phyloP scores from a whole-genome alignment of 208 protist genomes.

The Trichomonas gallinae region DNA sequence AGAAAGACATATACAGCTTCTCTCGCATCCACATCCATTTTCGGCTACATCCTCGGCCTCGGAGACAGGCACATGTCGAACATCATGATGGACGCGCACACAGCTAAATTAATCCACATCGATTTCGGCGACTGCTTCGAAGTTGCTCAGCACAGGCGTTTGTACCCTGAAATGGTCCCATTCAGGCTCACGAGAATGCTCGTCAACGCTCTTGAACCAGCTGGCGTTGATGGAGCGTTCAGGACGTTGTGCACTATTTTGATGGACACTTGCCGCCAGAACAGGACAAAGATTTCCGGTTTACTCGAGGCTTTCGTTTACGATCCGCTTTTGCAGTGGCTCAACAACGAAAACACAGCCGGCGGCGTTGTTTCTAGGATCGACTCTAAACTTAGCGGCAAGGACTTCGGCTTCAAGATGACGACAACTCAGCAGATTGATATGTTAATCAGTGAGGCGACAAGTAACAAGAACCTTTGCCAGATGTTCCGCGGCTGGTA shows the following conservation, averaged over 20 bases:
- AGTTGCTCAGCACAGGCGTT: not conserved
- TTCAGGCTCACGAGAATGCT: constrained; percentile 21
- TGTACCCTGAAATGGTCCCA: not conserved
- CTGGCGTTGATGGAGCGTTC: not conserved
- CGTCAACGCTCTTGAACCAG: not conserved
- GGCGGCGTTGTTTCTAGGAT: not conserved
- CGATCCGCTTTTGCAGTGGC: constrained; percentile 57
- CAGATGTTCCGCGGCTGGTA: constrained; percentile 6
- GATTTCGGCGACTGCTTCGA: constrained; percentile 18
- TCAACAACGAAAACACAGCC: not conserved
- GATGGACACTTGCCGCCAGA: not conserved
- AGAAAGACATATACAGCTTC: not conserved
- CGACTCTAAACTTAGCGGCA: not conserved
- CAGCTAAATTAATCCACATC: not conserved
- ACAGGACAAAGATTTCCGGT: not conserved
- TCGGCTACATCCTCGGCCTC: not conserved
- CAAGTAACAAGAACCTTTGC: not conserved
- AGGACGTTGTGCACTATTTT: not conserved
- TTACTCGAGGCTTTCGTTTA: constrained; percentile 13
- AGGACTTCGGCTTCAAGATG: not conserved
- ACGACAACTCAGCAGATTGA: not conserved
- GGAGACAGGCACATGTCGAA: constrained; percentile 10
- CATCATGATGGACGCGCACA: not conserved
- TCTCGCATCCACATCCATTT: not conserved
- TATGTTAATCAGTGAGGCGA: not conserved